phyloP scores from a whole-genome alignment of 1,284 basidiomycete species.

The Mrakiaceae sp. region DNA sequence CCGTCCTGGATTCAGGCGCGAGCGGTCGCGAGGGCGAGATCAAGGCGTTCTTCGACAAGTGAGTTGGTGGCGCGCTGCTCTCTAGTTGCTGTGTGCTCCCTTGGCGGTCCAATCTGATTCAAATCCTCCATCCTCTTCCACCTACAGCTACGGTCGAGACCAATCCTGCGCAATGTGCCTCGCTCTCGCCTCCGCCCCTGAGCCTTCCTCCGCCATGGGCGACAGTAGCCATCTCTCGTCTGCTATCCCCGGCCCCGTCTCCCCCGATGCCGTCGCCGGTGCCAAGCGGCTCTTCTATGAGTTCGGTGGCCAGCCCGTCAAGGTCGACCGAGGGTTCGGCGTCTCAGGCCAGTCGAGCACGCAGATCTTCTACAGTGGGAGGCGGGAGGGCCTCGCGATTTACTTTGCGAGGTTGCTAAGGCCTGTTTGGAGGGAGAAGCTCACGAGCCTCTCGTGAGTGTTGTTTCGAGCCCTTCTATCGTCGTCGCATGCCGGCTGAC shows the following conservation, averaged over 20 bases:
- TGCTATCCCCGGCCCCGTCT: conserved; percentile 30
- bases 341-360: conserved; percentile 6
- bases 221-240: conserved; percentile 4
- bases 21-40: conserved; percentile 15
- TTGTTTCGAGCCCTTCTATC: not conserved
- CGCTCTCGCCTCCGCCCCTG: conserved; percentile 38
- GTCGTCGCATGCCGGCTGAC: not conserved
- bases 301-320: conserved; percentile 65
- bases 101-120: not conserved
- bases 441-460: conserved; percentile 52
- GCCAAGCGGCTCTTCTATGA: conserved; percentile 75
- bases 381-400: conserved; percentile 77
- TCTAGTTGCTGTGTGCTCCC: not conserved
- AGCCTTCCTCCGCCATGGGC: conserved; percentile 20
- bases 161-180: conserved; percentile 89
- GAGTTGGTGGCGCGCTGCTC: conserved; percentile 1
- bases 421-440: conserved; percentile 73
- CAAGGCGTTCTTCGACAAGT: conserved; percentile 24
- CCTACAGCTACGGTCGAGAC: conserved; percentile 63
- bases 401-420: conserved; percentile 76
- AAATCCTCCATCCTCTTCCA: conserved; percentile 14
- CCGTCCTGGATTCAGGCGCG: conserved; percentile 31
- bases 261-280: conserved; percentile 49
- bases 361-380: conserved; percentile 60
- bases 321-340: conserved; percentile 51